phyloP scores from a whole-genome alignment of 2,329 filamentous ascomycete genomes.

The Purpureocillium lavendulum region DNA sequence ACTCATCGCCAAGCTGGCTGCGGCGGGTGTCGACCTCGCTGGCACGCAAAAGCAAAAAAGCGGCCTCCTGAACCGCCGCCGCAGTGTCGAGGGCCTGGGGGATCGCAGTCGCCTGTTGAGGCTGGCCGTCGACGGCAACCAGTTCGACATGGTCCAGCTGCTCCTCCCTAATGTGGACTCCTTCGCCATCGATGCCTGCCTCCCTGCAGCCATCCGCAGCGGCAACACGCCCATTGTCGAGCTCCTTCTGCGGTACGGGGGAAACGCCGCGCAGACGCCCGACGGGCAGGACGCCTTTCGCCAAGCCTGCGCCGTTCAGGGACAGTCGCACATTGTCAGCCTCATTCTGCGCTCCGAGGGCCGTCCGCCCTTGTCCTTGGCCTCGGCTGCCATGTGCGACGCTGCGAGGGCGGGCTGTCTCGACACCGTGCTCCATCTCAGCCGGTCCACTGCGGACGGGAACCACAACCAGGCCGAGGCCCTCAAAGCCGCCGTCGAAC shows the following conservation, averaged over 20 bases:
- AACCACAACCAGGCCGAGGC: constrained; percentile 43
- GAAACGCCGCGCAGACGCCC: constrained; percentile 34
- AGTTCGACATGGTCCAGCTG: constrained; percentile 44
- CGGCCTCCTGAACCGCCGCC: constrained; percentile 37
- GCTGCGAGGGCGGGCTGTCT: constrained; percentile 41
- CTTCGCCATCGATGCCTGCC: constrained; percentile 37
- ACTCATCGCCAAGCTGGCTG: constrained; percentile 39
- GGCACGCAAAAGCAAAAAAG: constrained; percentile 38
- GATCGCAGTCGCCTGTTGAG: constrained; percentile 43
- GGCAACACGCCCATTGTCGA: constrained; percentile 34
- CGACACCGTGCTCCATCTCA: constrained; percentile 40
- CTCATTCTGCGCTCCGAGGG: constrained; percentile 42
- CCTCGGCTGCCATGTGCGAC: constrained; percentile 44
- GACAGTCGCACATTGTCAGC: constrained; percentile 35
- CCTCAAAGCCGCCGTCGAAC: constrained; percentile 38
- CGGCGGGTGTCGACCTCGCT: constrained; percentile 42
- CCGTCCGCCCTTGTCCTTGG: constrained; percentile 29
- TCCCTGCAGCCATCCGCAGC: constrained; percentile 39
- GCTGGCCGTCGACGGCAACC: constrained; percentile 40
- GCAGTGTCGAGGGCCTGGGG: constrained; percentile 37
- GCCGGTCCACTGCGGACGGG: constrained; percentile 43
- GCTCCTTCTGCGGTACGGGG: constrained; percentile 42
- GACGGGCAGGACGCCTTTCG: constrained; percentile 47
- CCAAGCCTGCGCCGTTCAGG: constrained; percentile 37
- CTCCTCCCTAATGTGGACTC: constrained; percentile 45